A percentile compares a stretch with the other conserved stretches of the same genome.
Evolutionary conservation across 139 green algal species (phyloP).

Genomic region (Parachlorella kessleri): DNA sequence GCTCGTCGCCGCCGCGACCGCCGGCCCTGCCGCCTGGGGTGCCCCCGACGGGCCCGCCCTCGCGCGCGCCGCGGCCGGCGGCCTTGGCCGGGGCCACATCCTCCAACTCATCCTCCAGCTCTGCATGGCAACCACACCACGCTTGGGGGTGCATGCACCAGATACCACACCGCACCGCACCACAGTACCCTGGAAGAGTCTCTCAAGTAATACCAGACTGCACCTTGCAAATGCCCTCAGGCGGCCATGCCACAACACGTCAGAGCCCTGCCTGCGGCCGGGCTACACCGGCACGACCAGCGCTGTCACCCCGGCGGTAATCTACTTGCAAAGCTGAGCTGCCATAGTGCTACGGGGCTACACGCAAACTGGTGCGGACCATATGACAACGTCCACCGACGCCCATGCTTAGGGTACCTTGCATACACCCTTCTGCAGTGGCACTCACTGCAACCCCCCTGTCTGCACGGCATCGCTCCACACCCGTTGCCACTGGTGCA

Average conservation of each 20-base stretch:
- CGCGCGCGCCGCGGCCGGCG: too few relatives aligned
- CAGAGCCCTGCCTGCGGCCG: too few relatives aligned
- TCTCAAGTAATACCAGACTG: too few relatives aligned
- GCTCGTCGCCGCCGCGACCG: neutral
- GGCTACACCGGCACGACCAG: conserved; percentile 2
- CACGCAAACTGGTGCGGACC: too few relatives aligned
- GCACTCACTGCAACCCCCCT: neutral
- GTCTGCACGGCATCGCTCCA: neutral
- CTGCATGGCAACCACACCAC: conserved; percentile 33
- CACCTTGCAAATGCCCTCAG: too few relatives aligned
- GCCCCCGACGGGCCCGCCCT: neutral
- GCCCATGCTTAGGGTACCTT: too few relatives aligned
- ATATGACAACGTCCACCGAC: too few relatives aligned
- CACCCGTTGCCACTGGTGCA: neutral
- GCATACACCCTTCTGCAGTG: conserved; percentile 15
- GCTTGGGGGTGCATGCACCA: neutral
- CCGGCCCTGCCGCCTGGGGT: conserved; percentile 4
- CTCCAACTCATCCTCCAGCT: conserved; percentile 74
- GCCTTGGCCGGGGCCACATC: conserved; percentile 6
- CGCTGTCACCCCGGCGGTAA: too few relatives aligned
- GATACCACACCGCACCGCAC: neutral
- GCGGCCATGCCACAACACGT: too few relatives aligned
- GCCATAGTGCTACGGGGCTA: too few relatives aligned
- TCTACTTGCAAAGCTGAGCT: too few relatives aligned
- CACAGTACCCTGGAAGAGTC: too few relatives aligned